Percentiles rank a stretch among this genome's conserved stretches.
These are phyloP conservation scores for Ceratocystis papillata DNA, from an alignment of 2,329 filamentous ascomycete species.

Conservation along the genomic window DNA sequence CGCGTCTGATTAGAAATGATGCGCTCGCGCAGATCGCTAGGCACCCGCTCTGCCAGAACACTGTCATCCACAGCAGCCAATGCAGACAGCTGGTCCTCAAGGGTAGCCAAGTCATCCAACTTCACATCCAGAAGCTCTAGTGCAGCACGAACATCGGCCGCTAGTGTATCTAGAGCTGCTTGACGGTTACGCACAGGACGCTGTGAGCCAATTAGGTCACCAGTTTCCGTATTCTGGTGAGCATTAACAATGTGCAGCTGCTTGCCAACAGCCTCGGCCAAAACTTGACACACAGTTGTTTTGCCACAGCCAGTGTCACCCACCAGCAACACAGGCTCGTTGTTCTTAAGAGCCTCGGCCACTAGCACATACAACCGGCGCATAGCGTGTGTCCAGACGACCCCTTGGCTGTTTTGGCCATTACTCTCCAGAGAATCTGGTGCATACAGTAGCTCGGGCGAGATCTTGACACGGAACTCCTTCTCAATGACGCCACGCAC, in stretches of 20 bases:
- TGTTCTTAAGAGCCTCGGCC: slow-evolving; percentile 72
- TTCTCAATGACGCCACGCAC: slow-evolving; percentile 83
- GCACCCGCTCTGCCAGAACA: slow-evolving; percentile 36
- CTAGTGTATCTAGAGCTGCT: slow-evolving; percentile 55
- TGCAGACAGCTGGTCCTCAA: slow-evolving; percentile 28
- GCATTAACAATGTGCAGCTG: slow-evolving; percentile 86
- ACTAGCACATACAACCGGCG: slow-evolving; percentile 81
- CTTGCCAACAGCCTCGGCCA: slow-evolving; percentile 68
- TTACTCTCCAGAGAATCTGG: slow-evolving; percentile 38
- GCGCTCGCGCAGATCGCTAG: slow-evolving; percentile 38
- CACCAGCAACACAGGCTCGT: slow-evolving; percentile 87
- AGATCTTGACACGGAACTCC: slow-evolving; percentile 76
- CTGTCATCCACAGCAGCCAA: slow-evolving; percentile 39
- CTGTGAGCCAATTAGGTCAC: slow-evolving; percentile 92
- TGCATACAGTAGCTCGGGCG: slow-evolving; percentile 63
- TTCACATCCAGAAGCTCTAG: slow-evolving; percentile 34
- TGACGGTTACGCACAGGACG: slow-evolving; percentile 78
- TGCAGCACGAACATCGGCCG: slow-evolving; percentile 45
- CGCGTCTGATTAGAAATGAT: slow-evolving; percentile 46
- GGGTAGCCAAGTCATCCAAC: not conserved
- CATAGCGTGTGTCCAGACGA: slow-evolving; percentile 96
- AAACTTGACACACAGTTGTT: slow-evolving; percentile 86
- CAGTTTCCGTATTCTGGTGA: slow-evolving; percentile 95
- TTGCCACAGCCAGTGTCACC: slow-evolving; percentile 97
- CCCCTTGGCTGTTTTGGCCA: slow-evolving; percentile 44